A percentile compares a stretch with the other conserved stretches of the same genome.
These are phyloP conservation scores for Silene uniflora DNA, from an alignment of 148 eudicot genomes.

Conservation along the genomic window DNA sequence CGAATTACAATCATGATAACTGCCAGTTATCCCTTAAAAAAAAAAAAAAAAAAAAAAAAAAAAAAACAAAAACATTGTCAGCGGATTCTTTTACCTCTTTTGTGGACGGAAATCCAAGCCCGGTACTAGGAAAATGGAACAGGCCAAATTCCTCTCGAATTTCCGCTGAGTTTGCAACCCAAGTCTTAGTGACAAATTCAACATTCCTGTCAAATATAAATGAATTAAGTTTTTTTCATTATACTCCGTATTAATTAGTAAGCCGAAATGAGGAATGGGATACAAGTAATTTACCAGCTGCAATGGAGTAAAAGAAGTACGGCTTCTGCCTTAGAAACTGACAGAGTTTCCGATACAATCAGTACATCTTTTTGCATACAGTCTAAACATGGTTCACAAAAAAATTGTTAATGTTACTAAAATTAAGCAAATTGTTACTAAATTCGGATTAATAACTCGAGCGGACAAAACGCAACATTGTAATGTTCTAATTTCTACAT, in stretches of 20 bases:
- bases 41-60: too few species aligned
- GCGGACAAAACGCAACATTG: too few species aligned
- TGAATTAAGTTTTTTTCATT: neutral
- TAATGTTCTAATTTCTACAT: too few species aligned
- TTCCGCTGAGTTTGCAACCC: conserved; percentile 3
- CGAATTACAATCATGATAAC: neutral
- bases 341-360: neutral
- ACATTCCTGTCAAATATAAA: conserved; percentile 9
- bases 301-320: conserved; percentile 12
- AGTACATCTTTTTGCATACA: conserved; percentile 3
- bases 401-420: too few species aligned
- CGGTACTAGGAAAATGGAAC: neutral
- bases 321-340: conserved; percentile 7
- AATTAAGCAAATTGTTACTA: too few species aligned
- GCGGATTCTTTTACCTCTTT: conserved; percentile 13
- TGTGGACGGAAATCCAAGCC: neutral
- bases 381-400: neutral
- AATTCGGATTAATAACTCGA: too few species aligned
- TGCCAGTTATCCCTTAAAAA: neutral
- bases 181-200: neutral
- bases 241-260: too few species aligned
- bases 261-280: neutral
- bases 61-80: neutral
- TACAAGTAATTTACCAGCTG: conserved; percentile 13
- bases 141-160: conserved; percentile 20